Base-by-base conservation (phyloP, 805 yeast species). In the Pichia thaimueangensis region DNA sequence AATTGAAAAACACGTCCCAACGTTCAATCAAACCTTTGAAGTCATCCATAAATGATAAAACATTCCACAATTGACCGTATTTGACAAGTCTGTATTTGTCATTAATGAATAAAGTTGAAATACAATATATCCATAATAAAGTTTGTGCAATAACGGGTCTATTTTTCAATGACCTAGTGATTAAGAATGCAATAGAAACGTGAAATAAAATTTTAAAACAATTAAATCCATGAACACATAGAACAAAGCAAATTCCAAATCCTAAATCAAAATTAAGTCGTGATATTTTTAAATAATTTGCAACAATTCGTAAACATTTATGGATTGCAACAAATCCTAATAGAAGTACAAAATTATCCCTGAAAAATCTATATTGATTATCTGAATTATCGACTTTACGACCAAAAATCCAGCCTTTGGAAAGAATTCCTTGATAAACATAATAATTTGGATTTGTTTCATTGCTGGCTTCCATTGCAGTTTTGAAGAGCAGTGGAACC, bases 1-100 rank as follows among this genome's bases (percentile, higher is more conserved):
- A 88, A 63, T 93, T 93, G 71, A 80, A 93, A 53, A 85, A 86
- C 4, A 93, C 97, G 58, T 93, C 97, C 99, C 99, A 93, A 53
- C 97, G 73, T 15, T 78, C 70, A 47, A 93, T 80, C 12, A 89
- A 72, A 1, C 97, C 97, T 37, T 73, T 72, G 52, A 74, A 82
- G 0, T 74, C 72, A 54, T 87, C 95, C 52, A 85, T 60, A 29
- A 73, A 63, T 0, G 68, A 58, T n/a, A 85, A 59, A 2, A 52
- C 47, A 0, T 70, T 55, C 41, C 57, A 54, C 6, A 78, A 35
- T 9, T 56, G 52, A 0, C 76, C 80, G 36, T 74, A 71, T 19
- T 73, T 73, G 45, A 71, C 69, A 17, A 73, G 68, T 40, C 88
- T 69, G 47, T 69, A 78, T 40, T 64, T 67, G 53, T 86, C 95